Percentiles rank a stretch among this genome's conserved stretches.
Conservation (phyloP, 1,139 yeast species). For the Hyphopichia fennica region DNA sequence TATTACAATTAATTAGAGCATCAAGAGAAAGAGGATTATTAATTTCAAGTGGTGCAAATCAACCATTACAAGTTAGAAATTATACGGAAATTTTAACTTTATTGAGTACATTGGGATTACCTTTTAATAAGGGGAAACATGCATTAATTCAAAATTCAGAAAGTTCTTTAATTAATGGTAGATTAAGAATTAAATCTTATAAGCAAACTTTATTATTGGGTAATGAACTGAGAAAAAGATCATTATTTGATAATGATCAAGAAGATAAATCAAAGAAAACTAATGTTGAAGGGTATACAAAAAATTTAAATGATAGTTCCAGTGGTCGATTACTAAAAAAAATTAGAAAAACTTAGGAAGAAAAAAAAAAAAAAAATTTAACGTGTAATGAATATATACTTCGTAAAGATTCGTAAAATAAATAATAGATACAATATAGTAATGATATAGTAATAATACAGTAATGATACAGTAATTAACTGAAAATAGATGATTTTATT, state of each 20-base stretch:
- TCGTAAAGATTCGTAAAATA: constrained; percentile 2
- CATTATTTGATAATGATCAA: constrained; percentile 13
- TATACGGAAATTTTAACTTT: constrained; percentile 69
- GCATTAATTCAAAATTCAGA: constrained; percentile 63
- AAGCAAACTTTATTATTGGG: constrained; percentile 64
- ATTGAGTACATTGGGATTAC: constrained; percentile 68
- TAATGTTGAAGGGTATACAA: constrained; percentile 23
- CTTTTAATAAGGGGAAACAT: constrained; percentile 58
- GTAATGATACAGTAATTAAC: too few relatives aligned
- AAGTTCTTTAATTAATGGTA: constrained; percentile 66
- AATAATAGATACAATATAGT: too few relatives aligned
- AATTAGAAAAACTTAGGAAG: constrained; percentile 8
- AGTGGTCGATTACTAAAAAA: constrained; percentile 29
- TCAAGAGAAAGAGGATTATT: constrained; percentile 78
- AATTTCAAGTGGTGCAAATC: constrained; percentile 71
- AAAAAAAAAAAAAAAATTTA: background rate
- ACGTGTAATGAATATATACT: background rate
- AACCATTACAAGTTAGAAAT: constrained; percentile 60
- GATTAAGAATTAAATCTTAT: constrained; percentile 66
- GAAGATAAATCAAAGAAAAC: constrained; percentile 28
- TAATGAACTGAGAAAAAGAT: constrained; percentile 23
- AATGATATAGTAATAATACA: too few relatives aligned
- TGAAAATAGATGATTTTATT: constrained; percentile 34
- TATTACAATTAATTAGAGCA: constrained; percentile 76
- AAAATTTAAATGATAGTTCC: constrained; percentile 23